A percentile compares a stretch with the other conserved stretches of the same genome.
Evolutionary conservation across 805 yeast genomes (phyloP).

Genomic region (Wickerhamiella nectarea): DNA sequence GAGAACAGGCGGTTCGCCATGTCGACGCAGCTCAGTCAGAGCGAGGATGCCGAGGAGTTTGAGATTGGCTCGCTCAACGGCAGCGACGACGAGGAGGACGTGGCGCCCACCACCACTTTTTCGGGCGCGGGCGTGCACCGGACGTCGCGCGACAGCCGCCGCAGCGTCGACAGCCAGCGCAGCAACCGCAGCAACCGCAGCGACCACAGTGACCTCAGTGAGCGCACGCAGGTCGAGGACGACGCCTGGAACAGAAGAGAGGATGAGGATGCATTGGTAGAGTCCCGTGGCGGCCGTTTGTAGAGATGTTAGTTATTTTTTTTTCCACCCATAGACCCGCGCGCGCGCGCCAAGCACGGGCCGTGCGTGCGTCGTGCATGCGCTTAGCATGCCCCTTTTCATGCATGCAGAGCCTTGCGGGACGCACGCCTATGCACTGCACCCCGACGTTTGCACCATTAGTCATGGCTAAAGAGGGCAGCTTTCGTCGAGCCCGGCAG

Average conservation of each 20-base stretch:
- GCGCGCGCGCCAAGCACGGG: too few species aligned
- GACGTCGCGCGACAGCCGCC: neutral
- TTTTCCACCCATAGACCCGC: too few species aligned
- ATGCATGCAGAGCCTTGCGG: too few species aligned
- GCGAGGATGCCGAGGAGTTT: conserved; percentile 58
- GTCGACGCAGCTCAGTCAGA: conserved; percentile 74
- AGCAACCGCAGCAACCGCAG: conserved; percentile 14
- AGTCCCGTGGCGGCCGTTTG: conserved; percentile 15
- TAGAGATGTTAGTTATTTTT: neutral
- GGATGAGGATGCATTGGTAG: conserved; percentile 18
- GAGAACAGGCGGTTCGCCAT: conserved; percentile 91
- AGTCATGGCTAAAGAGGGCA: conserved; percentile 5
- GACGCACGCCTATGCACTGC: too few species aligned
- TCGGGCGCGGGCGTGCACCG: neutral
- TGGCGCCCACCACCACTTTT: neutral
- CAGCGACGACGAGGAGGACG: conserved; percentile 26
- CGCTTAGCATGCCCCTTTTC: too few species aligned
- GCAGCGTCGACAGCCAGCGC: conserved; percentile 12
- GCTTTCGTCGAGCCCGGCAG: conserved; percentile 28
- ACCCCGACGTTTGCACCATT: neutral
- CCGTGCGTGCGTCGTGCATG: too few species aligned
- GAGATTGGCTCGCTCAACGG: conserved; percentile 42
- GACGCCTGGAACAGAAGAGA: conserved; percentile 12
- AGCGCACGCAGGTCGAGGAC: conserved; percentile 2
- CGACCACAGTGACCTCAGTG: conserved; percentile 14